phyloP scores from a whole-genome alignment of 768 basidiomycete genomes.

The Naganishia kalamii region DNA sequence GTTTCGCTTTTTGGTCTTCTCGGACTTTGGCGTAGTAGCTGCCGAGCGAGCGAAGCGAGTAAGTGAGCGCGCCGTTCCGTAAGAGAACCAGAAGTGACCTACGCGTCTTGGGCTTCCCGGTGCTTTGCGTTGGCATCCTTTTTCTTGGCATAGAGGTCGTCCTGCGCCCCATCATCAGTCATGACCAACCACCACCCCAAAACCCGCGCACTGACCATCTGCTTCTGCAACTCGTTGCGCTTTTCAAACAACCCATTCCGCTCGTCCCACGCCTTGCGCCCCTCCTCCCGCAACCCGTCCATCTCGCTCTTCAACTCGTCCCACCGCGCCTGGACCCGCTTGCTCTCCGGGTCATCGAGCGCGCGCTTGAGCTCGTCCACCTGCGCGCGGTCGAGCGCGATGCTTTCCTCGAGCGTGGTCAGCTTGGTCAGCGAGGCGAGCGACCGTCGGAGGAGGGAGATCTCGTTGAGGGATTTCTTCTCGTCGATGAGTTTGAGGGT shows the following conservation, averaged over 20 bases:
- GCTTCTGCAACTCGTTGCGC: slow-evolving; percentile 63
- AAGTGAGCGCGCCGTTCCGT: neutral
- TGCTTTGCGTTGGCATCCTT: slow-evolving; percentile 64
- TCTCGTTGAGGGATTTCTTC: slow-evolving; percentile 88
- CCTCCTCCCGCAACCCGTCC: slow-evolving; percentile 75
- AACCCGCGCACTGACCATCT: slow-evolving; percentile 36
- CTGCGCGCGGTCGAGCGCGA: slow-evolving; percentile 67
- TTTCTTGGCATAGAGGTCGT: slow-evolving; percentile 65
- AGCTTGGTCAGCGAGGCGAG: slow-evolving; percentile 74
- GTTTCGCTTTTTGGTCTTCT: slow-evolving; percentile 63
- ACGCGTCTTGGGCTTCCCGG: slow-evolving; percentile 76
- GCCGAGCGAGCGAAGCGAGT: neutral
- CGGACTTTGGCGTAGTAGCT: slow-evolving; percentile 45
- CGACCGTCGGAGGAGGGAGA: slow-evolving; percentile 63
- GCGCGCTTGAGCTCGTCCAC: slow-evolving; percentile 74
- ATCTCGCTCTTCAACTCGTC: slow-evolving; percentile 77
- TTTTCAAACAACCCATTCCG: slow-evolving; percentile 80
- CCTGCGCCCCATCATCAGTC: slow-evolving; percentile 47
- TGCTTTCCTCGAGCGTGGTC: slow-evolving; percentile 68
- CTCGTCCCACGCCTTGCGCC: slow-evolving; percentile 73
- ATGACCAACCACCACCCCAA: neutral
- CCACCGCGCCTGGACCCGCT: slow-evolving; percentile 71
- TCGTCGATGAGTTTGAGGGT: slow-evolving; percentile 87
- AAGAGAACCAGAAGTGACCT: slow-evolving; percentile 31
- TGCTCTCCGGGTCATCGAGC: slow-evolving; percentile 83